phyloP scores from a whole-genome alignment of 495 filamentous ascomycete species.

The Penicillium silybi region DNA sequence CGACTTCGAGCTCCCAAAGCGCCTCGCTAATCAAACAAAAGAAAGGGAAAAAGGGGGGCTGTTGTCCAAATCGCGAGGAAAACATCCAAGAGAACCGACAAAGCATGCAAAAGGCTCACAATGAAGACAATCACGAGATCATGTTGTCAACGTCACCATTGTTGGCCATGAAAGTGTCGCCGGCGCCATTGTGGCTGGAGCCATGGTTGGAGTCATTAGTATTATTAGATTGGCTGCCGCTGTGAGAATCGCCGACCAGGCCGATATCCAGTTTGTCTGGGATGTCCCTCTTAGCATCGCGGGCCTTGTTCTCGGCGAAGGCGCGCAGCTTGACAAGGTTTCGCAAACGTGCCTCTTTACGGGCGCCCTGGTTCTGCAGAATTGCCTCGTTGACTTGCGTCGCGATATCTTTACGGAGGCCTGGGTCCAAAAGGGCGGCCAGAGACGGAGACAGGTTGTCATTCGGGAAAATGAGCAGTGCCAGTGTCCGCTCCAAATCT shows the following conservation, averaged over 20 bases:
- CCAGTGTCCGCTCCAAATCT: slow-evolving; percentile 90
- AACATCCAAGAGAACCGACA: not conserved
- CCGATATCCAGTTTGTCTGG: slow-evolving; percentile 71
- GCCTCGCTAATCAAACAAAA: slow-evolving; percentile 17
- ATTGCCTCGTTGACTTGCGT: slow-evolving; percentile 84
- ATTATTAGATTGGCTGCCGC: slow-evolving; percentile 22
- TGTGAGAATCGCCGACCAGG: slow-evolving; percentile 45
- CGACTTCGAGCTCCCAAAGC: slow-evolving; percentile 11
- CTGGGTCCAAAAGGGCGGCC: slow-evolving; percentile 69
- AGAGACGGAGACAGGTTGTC: slow-evolving; percentile 74
- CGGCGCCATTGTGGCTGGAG: slow-evolving; percentile 22
- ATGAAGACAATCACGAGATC: slow-evolving; percentile 43
- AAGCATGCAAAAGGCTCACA: not conserved
- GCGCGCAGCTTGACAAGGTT: slow-evolving; percentile 74
- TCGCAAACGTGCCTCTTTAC: slow-evolving; percentile 74
- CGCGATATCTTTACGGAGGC: slow-evolving; percentile 77
- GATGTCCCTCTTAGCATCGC: slow-evolving; percentile 68
- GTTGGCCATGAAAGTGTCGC: slow-evolving; percentile 44
- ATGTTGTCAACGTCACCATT: slow-evolving; percentile 55
- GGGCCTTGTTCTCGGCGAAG: slow-evolving; percentile 78
- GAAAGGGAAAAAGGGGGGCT: not conserved
- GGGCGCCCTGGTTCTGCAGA: slow-evolving; percentile 62
- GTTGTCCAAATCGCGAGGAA: not conserved
- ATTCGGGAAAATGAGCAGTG: slow-evolving; percentile 79
- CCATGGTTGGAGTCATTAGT: slow-evolving; percentile 27